Base-by-base conservation (phyloP, 176 grass and related monocot species). In the Zoysia pacifica region DNA sequence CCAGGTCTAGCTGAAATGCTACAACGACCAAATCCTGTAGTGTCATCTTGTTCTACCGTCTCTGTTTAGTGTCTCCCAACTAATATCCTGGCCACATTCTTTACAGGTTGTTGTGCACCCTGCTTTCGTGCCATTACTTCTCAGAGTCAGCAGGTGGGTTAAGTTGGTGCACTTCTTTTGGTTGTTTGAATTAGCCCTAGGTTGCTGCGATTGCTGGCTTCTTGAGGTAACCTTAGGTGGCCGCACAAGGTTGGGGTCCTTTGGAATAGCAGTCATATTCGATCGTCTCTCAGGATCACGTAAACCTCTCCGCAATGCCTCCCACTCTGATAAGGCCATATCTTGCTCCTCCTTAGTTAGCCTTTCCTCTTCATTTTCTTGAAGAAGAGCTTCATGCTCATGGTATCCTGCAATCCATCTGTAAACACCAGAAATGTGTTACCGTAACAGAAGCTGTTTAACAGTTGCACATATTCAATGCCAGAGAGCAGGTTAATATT, bases 311-410 rank as follows among this genome's bases (percentile, higher is more conserved):
- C 82, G 87, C 72, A 61, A 85, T 4, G 64, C 82, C 41, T 98
- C 91, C 82, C 87, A 91, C 58, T 91, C 88, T 20, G 86, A 85
- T 88, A 88, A 94, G 41, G 96, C 96, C 86, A 94, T 86, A 12
- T 98, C 96, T 70, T 94, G 90, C 76, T 98, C 96, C 79, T 98
- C 96, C 88, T 98, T 98, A 12, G 92, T 89, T 52, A 98, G 88
- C 41, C 72, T 98, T 69, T 98, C 96, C 46, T 93, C 92, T 76
- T 98, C 96, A 50, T 98, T 95, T 81, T 98, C 96, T 91, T 94
- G 92, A 36, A 98, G 68, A 80, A 98, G 90, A 56, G 88, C 89
- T 87, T 98, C 95, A 66, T 98, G 96, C 69, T 98, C 96, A 82
- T 98, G 96, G 65, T 95, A 98, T 77, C 93, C 87, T 56, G 82